Percentiles rank a stretch among this genome's conserved stretches.
Conservation (phyloP, 352 stramenopile genomes). For the Globisporangium viniferum region DNA sequence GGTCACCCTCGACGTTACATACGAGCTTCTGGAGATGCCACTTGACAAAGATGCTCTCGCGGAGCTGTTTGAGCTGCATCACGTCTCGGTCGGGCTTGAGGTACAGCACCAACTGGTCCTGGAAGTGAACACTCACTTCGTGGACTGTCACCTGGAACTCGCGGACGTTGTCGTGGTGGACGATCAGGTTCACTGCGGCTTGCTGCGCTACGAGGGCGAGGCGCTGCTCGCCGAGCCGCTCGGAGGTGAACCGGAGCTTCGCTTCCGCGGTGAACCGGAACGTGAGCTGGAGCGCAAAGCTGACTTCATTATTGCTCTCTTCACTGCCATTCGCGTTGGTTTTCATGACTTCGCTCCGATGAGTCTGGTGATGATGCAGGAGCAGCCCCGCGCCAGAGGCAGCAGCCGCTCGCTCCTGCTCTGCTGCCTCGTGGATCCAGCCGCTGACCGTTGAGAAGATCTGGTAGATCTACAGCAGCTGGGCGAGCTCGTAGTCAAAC, state of each 20-base stretch:
- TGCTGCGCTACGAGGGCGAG: slow-evolving; percentile 37
- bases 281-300: slow-evolving; percentile 56
- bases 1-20: slow-evolving; percentile 46
- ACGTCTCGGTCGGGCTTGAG: slow-evolving; percentile 56
- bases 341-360: slow-evolving; percentile 1
- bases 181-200: slow-evolving; percentile 46
- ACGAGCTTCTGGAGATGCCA: slow-evolving; percentile 47
- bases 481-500: slow-evolving; percentile 37
- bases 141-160: slow-evolving; percentile 58
- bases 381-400: slow-evolving; percentile 3
- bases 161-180: slow-evolving; percentile 31
- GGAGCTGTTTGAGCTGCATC: slow-evolving; percentile 41
- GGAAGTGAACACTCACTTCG: slow-evolving; percentile 38
- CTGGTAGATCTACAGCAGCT: slow-evolving; percentile 34
- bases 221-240: slow-evolving; percentile 32
- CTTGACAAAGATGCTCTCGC: slow-evolving; percentile 36
- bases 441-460: slow-evolving; percentile 8
- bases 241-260: slow-evolving; percentile 36
- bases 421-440: slow-evolving; percentile 10
- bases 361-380: slow-evolving; percentile 8
- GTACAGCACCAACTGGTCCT: slow-evolving; percentile 43
- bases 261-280: slow-evolving; percentile 44
- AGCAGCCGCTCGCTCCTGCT: not conserved
- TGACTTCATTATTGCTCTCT: slow-evolving; percentile 16
- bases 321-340: not conserved